Percentiles rank a stretch among this genome's conserved stretches.
Conservation (phyloP, 768 basidiomycete genomes). For the Tricholoma sp. region DNA sequence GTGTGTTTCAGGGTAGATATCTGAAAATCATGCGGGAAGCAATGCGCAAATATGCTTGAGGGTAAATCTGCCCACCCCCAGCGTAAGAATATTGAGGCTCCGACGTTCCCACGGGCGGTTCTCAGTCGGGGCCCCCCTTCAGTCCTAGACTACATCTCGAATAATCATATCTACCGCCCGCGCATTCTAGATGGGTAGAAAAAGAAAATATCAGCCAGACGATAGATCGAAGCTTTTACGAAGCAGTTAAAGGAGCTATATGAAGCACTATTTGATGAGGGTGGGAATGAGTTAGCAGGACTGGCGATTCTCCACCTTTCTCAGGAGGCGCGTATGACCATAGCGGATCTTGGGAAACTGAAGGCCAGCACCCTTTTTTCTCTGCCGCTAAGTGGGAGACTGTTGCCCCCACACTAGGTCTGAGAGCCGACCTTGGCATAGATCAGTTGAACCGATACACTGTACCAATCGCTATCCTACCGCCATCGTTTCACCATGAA, state of each 20-base stretch:
- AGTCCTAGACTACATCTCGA: too few relatives aligned
- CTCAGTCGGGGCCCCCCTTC: too few relatives aligned
- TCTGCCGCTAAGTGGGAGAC: neutral
- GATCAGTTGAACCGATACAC: neutral
- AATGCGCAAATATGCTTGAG: too few relatives aligned
- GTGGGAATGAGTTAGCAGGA: neutral
- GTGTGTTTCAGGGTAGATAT: too few relatives aligned
- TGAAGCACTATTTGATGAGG: neutral
- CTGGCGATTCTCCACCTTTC: neutral
- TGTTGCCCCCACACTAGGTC: neutral
- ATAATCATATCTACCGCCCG: too few relatives aligned
- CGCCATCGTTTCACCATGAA: slow-evolving; percentile 1
- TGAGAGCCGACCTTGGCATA: neutral
- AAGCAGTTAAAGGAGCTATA: neutral
- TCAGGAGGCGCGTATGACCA: neutral
- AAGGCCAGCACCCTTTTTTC: neutral
- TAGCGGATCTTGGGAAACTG: neutral
- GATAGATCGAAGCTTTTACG: neutral
- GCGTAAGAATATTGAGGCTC: too few relatives aligned
- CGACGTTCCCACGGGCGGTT: too few relatives aligned
- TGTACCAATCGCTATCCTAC: neutral
- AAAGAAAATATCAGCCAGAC: neutral
- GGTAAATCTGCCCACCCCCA: too few relatives aligned
- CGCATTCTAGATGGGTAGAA: neutral
- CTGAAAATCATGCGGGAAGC: too few relatives aligned